Percentiles rank a stretch among this genome's conserved stretches.
phyloP scores from a whole-genome alignment of 148 eudicot genomes.

The Cornus suecica region DNA sequence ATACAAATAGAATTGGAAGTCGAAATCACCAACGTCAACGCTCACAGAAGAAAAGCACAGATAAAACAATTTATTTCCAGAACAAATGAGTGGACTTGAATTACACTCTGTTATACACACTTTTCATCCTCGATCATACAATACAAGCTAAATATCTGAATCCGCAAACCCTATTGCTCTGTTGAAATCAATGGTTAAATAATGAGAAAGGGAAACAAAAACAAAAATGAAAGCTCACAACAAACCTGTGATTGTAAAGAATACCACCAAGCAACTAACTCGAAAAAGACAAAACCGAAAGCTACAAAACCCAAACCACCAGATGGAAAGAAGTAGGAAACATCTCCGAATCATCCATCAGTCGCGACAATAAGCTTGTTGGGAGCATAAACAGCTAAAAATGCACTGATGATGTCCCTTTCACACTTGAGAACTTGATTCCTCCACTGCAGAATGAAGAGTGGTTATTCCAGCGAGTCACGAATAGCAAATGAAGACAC shows the following conservation, averaged over 20 bases:
- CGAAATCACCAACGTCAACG: too few relatives aligned
- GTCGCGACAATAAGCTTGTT: constrained; percentile 32
- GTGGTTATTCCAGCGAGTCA: constrained; percentile 5
- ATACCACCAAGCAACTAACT: constrained; percentile 36
- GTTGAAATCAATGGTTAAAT: constrained; percentile 27
- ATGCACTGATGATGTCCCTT: constrained; percentile 61
- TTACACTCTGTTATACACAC: constrained; percentile 31
- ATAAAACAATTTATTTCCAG: constrained; percentile 14
- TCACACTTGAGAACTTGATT: constrained; percentile 19
- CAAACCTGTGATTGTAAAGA: constrained; percentile 51
- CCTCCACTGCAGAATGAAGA: constrained; percentile 33
- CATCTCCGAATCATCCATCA: constrained; percentile 27
- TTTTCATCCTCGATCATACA: constrained; percentile 18
- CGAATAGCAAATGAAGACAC: neutral
- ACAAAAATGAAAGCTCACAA: constrained; percentile 64
- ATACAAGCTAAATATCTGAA: constrained; percentile 29
- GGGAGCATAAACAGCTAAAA: constrained; percentile 86
- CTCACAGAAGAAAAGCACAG: neutral
- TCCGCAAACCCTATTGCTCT: constrained; percentile 21
- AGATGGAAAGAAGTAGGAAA: constrained; percentile 14
- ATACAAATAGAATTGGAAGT: too few relatives aligned
- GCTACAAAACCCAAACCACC: constrained; percentile 22
- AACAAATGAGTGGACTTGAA: constrained; percentile 15
- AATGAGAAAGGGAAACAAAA: constrained; percentile 18
- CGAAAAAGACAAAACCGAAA: constrained; percentile 17